Percentiles rank a stretch among this genome's conserved stretches.
These are phyloP conservation scores for Trichoderma erinaceum DNA, from an alignment of 495 filamentous ascomycete species.

Conservation along the genomic window DNA sequence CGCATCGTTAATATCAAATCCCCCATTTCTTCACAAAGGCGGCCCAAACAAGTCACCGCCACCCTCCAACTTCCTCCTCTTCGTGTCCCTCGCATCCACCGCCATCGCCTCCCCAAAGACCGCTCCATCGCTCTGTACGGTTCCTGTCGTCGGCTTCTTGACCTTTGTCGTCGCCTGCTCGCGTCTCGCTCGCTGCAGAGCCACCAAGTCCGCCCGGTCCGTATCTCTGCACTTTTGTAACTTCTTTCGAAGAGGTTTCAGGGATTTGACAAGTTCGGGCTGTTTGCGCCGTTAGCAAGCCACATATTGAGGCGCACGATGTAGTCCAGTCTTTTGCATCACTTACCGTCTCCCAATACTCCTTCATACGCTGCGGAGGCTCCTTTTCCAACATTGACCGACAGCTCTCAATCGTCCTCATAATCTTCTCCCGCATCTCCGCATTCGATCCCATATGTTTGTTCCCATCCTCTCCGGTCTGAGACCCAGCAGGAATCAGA, in stretches of 20 bases:
- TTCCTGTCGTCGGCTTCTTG: conserved; percentile 25
- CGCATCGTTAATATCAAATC: background rate
- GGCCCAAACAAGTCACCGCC: conserved; percentile 55
- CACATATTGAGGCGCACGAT: no score
- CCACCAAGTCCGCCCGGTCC: conserved; percentile 54
- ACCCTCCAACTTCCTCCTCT: conserved; percentile 56
- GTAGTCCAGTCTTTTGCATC: no score
- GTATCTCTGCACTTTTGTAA: conserved; percentile 74
- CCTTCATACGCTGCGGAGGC: conserved; percentile 35
- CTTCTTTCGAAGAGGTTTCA: conserved; percentile 61
- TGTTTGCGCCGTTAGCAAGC: background rate
- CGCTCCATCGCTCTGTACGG: conserved; percentile 35
- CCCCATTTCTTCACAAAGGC: conserved; percentile 23
- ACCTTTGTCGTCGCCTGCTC: conserved; percentile 39
- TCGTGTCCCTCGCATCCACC: conserved; percentile 34
- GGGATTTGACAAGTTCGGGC: conserved; percentile 25
- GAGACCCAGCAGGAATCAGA: conserved; percentile 46
- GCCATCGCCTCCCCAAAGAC: conserved; percentile 33
- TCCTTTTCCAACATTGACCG: conserved; percentile 45
- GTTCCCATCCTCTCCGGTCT: conserved; percentile 29
- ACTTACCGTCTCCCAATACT: conserved; percentile 39
- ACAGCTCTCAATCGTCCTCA: conserved; percentile 44
- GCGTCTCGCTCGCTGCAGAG: conserved; percentile 45
- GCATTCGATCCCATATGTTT: conserved; percentile 16
- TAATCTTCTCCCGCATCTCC: conserved; percentile 38